These are phyloP conservation scores for Globisporangium emineosum DNA, from an alignment of 352 stramenopile genomes.

Conservation along the genomic window DNA sequence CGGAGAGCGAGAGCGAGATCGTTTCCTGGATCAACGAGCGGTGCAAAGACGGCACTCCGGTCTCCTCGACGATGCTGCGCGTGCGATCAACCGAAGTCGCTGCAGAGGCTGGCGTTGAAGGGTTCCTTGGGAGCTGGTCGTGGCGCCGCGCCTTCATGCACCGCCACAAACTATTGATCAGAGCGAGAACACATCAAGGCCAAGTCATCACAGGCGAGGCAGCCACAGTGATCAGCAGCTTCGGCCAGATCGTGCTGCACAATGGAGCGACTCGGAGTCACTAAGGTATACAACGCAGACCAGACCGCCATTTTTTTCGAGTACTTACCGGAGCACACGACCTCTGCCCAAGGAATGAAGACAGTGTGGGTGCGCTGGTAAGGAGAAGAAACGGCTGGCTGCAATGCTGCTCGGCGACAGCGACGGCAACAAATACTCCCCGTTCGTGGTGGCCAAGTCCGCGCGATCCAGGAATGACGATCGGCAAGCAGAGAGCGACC, in stretches of 20 bases:
- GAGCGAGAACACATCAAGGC: not conserved
- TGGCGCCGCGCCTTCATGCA: conserved; percentile 8
- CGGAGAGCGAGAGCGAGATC: not conserved
- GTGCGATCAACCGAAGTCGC: not conserved
- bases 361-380: conserved; percentile 1
- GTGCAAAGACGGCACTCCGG: not conserved
- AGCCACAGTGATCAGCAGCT: not conserved
- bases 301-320: conserved; percentile 8
- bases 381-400: not conserved
- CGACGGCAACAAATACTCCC: not conserved
- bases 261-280: not conserved
- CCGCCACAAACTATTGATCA: not conserved
- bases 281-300: not conserved
- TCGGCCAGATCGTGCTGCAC: not conserved
- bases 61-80: conserved; percentile 1
- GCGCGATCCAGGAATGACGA: not conserved
- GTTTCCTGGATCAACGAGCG: not conserved
- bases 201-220: not conserved
- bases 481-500: not conserved
- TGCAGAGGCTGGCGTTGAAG: not conserved
- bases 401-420: conserved; percentile 2
- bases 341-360: not conserved
- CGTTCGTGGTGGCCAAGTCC: not conserved
- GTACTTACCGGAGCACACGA: conserved; percentile 7
- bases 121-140: not conserved